A percentile compares a stretch with the other conserved stretches of the same genome.
phyloP scores from a whole-genome alignment of 352 stramenopile species.

The Phytopythium oedochilum region DNA sequence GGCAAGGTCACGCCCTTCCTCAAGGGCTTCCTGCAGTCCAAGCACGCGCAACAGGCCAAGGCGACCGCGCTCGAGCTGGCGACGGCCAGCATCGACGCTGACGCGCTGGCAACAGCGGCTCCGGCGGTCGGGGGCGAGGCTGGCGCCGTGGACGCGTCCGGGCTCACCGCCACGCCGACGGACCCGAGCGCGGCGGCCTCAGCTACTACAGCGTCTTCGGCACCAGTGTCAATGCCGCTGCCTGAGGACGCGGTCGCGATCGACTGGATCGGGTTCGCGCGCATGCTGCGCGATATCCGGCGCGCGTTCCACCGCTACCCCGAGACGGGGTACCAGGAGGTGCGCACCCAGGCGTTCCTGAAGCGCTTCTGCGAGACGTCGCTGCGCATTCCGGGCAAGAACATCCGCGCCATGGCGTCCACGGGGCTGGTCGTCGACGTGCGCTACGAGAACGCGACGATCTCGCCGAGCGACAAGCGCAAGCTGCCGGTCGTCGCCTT shows the following conservation, averaged over 20 bases:
- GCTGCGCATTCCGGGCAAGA: conserved; percentile 70
- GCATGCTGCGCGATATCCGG: conserved; percentile 73
- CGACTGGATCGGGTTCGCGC: conserved; percentile 68
- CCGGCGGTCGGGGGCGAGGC: neutral
- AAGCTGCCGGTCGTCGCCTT: conserved; percentile 88
- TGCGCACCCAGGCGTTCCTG: conserved; percentile 85
- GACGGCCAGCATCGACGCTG: neutral
- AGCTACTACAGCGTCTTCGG: neutral
- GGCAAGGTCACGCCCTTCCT: conserved; percentile 59
- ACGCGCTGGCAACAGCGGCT: neutral
- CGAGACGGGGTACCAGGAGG: conserved; percentile 91
- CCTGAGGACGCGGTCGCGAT: conserved; percentile 11
- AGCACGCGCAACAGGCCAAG: conserved; percentile 4
- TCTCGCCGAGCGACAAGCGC: conserved; percentile 41
- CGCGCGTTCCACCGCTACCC: conserved; percentile 87
- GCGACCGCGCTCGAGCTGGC: neutral
- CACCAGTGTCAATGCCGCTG: neutral
- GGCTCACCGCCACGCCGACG: neutral
- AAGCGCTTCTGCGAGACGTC: conserved; percentile 73
- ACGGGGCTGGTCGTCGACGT: conserved; percentile 91
- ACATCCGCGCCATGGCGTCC: conserved; percentile 70
- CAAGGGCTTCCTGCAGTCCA: conserved; percentile 45
- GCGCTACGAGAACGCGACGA: conserved; percentile 59
- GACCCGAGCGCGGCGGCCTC: neutral
- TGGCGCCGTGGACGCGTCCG: neutral